Conservation (phyloP, 176 grass and related monocot genomes). For the Areca catechu region DNA sequence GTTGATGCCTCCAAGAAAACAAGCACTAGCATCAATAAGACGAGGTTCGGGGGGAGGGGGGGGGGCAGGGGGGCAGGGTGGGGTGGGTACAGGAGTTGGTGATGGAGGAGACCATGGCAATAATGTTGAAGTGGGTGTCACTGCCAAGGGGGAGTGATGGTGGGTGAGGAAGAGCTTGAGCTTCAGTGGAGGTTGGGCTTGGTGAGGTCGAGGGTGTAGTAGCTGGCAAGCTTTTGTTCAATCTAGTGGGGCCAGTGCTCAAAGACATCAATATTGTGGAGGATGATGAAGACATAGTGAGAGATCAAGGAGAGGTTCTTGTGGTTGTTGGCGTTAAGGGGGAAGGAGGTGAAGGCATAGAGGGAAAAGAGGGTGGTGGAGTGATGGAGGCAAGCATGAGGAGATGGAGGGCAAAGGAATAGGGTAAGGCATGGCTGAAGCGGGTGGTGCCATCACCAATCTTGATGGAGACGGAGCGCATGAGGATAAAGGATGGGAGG, state of each 20-base stretch:
- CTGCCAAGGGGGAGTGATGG: constrained; percentile 64
- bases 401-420: constrained; percentile 49
- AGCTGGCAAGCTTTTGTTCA: constrained; percentile 27
- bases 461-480: constrained; percentile 83
- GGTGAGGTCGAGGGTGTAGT: constrained; percentile 17
- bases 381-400: constrained; percentile 66
- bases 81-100: constrained; percentile 49
- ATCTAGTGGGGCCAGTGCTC: constrained; percentile 25
- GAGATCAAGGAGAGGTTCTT: constrained; percentile 33
- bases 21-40: constrained; percentile 3
- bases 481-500: not conserved
- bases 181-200: constrained; percentile 25
- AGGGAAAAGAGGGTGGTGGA: constrained; percentile 76
- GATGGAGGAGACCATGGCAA: constrained; percentile 69
- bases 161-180: constrained; percentile 52
- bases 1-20: constrained; percentile 63
- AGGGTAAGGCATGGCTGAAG: constrained; percentile 30
- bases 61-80: constrained; percentile 23
- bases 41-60: constrained; percentile 41
- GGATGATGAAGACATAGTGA: constrained; percentile 50
- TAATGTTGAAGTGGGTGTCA: constrained; percentile 65
- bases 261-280: constrained; percentile 62
- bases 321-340: not conserved
- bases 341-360: constrained; percentile 53
- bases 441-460: constrained; percentile 31